Evolutionary conservation across 2,329 filamentous ascomycete species (phyloP), one percentile per base, ranked within the genome.

Genomic region (Ceratocystis harringtonii): DNA sequence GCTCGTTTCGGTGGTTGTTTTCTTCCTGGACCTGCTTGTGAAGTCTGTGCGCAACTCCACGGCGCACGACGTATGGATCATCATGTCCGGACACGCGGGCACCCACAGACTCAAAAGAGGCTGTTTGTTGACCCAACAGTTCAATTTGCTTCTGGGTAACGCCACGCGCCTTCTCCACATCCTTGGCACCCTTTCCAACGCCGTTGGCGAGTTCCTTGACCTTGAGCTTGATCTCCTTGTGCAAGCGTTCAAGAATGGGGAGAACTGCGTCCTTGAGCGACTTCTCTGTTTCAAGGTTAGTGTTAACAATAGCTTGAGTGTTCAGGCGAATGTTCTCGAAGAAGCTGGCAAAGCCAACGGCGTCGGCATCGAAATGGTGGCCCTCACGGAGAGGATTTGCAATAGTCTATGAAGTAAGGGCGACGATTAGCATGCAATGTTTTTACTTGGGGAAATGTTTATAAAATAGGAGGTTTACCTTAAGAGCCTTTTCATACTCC

Each of bases 221-320:
- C 79, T 97, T 97, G 78, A 88, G 86, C 82, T 97, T 99, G 80
- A 99, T 94, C 75, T 97, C 94, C 74, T 90, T 87, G 78, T 97
- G 92, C 61, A 99, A 80, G 63, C 91, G 88, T 71, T 95, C 90
- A 72, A 99, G 86, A 69, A 92, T 86, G 45, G 92, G 94, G 22
- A 96, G 80, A 36, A 97, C 88, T 15, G 86, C 86, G 67, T 86
- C 87, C 76, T 92, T 95, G 70, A 99, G 81, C 70, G 85, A 89
- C 79, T 94, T 94, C 71, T 94, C 91, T 5, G 92, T 96, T 75
- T 97, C 92, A 71, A 87, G 78, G 75, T 96, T 92, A 72, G 89
- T 87, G 75, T 94, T 95, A 71, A 91, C 84, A 71, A 97, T 83
- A 58, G 87, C 89, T 81, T 95, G 89, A 4, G 92, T 96, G 76